Evolutionary conservation across 2,329 filamentous ascomycete genomes (phyloP), one percentile per base, ranked within the genome.

Genomic region (Talaromyces marneffei): DNA sequence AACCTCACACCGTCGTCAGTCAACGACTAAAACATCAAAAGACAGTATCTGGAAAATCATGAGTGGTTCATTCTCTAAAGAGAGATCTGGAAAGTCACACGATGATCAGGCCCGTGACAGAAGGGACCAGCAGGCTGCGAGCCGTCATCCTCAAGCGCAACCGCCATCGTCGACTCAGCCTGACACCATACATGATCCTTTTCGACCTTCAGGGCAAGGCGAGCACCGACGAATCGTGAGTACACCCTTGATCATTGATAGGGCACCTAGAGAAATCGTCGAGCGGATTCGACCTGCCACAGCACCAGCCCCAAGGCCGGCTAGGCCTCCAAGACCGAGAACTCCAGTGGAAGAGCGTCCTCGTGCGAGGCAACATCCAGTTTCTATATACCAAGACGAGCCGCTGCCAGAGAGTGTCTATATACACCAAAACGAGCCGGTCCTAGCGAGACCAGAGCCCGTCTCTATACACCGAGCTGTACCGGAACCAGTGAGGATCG

Each of bases 321-420:
- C 31, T 2, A 25, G 52, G 25, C 20, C 33, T 10, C 52, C 52
- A 4, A 40, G 52, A 18, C 35, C 52, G 33, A 55, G 52, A 20
- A 55, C 52, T 29, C 52, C 52, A 40, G 52, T 55, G 18, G 52
- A 55, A 39, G 52, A 55, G 31, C 52, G 52, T 55, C 52, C 52
- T 54, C 33, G 52, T 9, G n/a, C n/a, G 16, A 55, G 52, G 20
- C 52, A 40, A 9, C 33, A 40, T 6, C 20, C 52, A 8, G 35
- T 39, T 6, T 55, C 23, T 40, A 8, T 40, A 37, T 14, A 55
- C 23, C 52, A 55, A 55, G 14, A 33, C 27, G 52, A 37, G 23
- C 33, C 20, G 16, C 20, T 29, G 33, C 12, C 52, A 50, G 27
- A 29, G 14, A 40, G 44, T 16, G 20, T 55, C 25, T 55, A 33